A percentile compares a stretch with the other conserved stretches of the same genome.
phyloP scores from a whole-genome alignment of 768 basidiomycete genomes.

The Russula olivacea region DNA sequence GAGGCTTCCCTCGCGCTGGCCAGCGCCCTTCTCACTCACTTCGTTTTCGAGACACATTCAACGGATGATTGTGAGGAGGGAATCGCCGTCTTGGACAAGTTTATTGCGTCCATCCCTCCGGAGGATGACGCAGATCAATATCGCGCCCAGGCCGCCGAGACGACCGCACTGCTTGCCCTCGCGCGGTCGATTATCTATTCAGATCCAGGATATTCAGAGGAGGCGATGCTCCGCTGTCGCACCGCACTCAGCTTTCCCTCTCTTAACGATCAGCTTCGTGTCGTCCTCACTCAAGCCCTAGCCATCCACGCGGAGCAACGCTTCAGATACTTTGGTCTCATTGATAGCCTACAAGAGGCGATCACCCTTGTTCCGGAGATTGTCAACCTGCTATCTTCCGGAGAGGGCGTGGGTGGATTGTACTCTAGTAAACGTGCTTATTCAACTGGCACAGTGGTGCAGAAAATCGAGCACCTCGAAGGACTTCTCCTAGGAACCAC shows the following conservation, averaged over 20 bases:
- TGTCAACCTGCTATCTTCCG: background rate
- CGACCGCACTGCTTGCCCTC: background rate
- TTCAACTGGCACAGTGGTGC: background rate
- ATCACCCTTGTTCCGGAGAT: background rate
- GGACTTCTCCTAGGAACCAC: background rate
- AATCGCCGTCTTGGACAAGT: background rate
- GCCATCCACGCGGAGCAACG: background rate
- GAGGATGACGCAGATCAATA: background rate
- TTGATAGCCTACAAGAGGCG: background rate
- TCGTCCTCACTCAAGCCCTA: background rate
- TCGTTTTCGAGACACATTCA: background rate
- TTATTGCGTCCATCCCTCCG: background rate
- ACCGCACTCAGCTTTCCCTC: background rate
- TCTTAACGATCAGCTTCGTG: background rate
- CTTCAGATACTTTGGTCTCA: background rate
- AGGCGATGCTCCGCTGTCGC: constrained; percentile 1
- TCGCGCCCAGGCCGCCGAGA: background rate
- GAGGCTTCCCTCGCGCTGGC: background rate
- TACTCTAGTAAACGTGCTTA: background rate
- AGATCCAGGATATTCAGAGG: background rate
- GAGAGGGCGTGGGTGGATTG: background rate
- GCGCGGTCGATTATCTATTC: background rate
- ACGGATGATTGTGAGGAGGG: constrained; percentile 10
- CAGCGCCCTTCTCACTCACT: background rate
- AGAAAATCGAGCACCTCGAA: constrained; percentile 8